phyloP scores from a whole-genome alignment of 176 grass and related monocot species.

The Oryza nivara region DNA sequence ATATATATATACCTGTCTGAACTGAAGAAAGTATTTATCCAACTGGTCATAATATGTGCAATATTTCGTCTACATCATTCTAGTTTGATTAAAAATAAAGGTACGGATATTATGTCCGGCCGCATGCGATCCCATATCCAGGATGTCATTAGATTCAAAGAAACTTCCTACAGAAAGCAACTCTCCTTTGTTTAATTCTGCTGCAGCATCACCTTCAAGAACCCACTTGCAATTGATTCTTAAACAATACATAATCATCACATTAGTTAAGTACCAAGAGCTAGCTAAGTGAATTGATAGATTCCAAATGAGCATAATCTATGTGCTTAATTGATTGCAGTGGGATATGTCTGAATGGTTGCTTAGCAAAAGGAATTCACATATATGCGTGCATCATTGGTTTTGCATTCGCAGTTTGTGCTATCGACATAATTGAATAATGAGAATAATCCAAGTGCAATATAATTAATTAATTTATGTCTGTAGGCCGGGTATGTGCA shows the following conservation, averaged over 20 bases:
- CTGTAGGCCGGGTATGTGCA: neutral
- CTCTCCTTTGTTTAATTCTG: conserved; percentile 35
- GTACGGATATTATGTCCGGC: neutral
- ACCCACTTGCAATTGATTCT: conserved; percentile 38
- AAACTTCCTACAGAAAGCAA: conserved; percentile 50
- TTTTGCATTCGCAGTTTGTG: conserved; percentile 16
- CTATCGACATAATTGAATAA: conserved; percentile 9
- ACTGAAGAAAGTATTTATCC: neutral
- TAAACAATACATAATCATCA: conserved; percentile 32
- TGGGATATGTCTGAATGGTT: conserved; percentile 19
- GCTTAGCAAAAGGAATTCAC: conserved; percentile 26
- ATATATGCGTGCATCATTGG: neutral
- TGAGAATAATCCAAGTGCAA: neutral
- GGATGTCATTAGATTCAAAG: conserved; percentile 46
- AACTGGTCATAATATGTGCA: neutral
- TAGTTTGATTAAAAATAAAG: neutral
- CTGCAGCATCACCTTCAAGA: conserved; percentile 28
- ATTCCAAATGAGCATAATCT: conserved; percentile 37
- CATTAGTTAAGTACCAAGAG: neutral
- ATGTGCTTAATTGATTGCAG: conserved; percentile 18
- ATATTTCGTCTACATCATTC: neutral
- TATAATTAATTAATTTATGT: neutral
- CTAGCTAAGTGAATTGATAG: conserved; percentile 29
- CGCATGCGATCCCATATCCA: conserved; percentile 30
- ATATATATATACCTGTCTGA: neutral